Conservation (phyloP, 805 yeast species). For the Metschnikowia baotianmanensis region DNA sequence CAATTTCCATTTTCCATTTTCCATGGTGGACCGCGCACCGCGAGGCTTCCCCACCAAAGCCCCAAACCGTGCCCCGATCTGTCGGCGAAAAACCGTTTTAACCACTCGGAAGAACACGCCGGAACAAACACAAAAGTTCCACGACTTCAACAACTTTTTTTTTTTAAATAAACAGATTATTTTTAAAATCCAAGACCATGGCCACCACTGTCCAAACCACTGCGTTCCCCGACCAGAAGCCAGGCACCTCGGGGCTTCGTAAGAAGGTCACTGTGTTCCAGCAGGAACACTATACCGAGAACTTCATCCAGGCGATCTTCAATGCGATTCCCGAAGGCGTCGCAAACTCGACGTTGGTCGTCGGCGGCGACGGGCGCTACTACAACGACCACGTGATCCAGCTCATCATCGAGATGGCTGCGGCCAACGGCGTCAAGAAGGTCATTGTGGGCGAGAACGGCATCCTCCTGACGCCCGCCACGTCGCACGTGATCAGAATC, state of each 20-base stretch:
- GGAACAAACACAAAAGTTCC: no score
- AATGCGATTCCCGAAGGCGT: conserved; percentile 90
- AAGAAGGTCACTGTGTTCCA: conserved; percentile 87
- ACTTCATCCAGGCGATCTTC: conserved; percentile 84
- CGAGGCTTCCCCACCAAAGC: background rate
- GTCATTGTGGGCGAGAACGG: conserved; percentile 87
- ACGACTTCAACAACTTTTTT: no score
- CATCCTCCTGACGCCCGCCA: conserved; percentile 91
- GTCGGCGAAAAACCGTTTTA: no score
- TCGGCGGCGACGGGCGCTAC: conserved; percentile 97
- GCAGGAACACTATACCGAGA: conserved; percentile 80
- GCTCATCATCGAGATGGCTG: conserved; percentile 76
- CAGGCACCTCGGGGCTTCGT: conserved; percentile 96
- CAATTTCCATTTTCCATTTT: no score
- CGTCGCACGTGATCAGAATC: conserved; percentile 86
- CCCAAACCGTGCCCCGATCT: no score
- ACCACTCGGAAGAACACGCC: no score
- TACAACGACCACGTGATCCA: conserved; percentile 82
- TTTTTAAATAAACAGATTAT: background rate
- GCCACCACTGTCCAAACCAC: conserved; percentile 51
- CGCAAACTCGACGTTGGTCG: conserved; percentile 68
- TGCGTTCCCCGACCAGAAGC: conserved; percentile 88
- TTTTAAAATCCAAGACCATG: conserved; percentile 11
- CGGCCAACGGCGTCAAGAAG: conserved; percentile 87
- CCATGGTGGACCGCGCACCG: background rate